Base-by-base conservation (phyloP, 1,139 yeast species). In the Debaryomyces sp. region DNA sequence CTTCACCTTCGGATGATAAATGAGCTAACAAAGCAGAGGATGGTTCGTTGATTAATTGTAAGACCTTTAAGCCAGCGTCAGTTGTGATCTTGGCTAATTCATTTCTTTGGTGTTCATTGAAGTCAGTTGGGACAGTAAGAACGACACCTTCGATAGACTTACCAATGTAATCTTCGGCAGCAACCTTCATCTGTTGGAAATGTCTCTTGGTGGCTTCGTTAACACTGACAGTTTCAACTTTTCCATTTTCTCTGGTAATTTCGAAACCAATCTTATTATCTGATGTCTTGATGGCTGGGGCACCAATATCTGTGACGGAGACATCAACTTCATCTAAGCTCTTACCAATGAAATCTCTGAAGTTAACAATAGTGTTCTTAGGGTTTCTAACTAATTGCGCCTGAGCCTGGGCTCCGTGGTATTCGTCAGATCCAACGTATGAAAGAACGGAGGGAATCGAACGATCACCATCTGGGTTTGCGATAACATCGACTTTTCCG, bases 401-500 rank as follows among this genome's bases (percentile, higher is more conserved):
- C 62, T 86, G 76, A 53, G 99, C 99, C 77, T 95, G 98, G 55
- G 90, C 87, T 53, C 99, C 99, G 67, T 94, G 97, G 75, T 89
- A 94, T 75, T 94, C 99, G 68, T 94, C 98, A 48, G 81, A 86
- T 54, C 96, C 97, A 53, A 91, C 91, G 68, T 92, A 94, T 13
- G 98, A 86, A 55, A 94, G 79, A 49, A 89, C 89, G 22, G 98
- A 88, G 54, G 98, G 97, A 66, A 94, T 94, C 53, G 95, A 82
- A 76, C 99, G 91, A 73, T 95, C 99, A 69, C 99, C 99, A 66
- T 94, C 99, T 60, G 96, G 97, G 82, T 94, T 94, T 60, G 99
- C 99, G 69, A 94, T 94, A 56, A 94, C 96, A 65, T 94, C 97
- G 53, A 91, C 96, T 69, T 88, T 89, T 51, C 96, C 96, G 61